Evolutionary conservation across 2,329 filamentous ascomycete species (phyloP), one percentile per base, ranked within the genome.

Genomic region (Diplodia corticola): DNA sequence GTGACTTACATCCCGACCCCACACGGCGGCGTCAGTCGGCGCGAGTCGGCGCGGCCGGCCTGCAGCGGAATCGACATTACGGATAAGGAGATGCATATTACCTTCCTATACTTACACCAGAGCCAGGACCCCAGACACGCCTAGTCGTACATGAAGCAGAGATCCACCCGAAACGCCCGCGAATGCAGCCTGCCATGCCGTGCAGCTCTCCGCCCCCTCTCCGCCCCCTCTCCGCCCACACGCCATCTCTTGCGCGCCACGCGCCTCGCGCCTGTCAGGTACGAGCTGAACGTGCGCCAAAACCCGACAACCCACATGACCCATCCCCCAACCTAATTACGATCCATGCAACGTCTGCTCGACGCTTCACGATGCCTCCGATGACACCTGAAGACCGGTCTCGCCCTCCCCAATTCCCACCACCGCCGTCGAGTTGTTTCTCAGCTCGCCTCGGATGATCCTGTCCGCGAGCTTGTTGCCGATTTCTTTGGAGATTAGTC

Each of bases 401-500:
- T 67, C 68, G 40, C 74, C 87, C 13, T 86, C 84, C 63, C 86
- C 89, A 67, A 97, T 83, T 57, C 80, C 81, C 13, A 97, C 90
- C 67, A 83, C 84, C 4, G 91, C 94, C 2, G 80, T 85, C 73
- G 96, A 89, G 0, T 92, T 93, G 67, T 83, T 86, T 77, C 88
- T 90, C 67, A 98, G 80, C 77, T 92, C 82, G 22, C 95, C 95
- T 64, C 91, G 85, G 72, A 98, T 98, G 72, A 99, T 96, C 81
- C 90, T 91, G 74, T 97, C 93, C 0, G 95, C 95, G 46, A 98
- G 84, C 3, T 88, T 85, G 76, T 97, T 97, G 67, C 91, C 89
- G 70, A 99, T 92, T 79, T 97, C 88, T 73, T 90, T 96, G 24
- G 91, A 88, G 70, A 98, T 97, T 63, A 98, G 85, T 44, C 95